Evolutionary conservation across 306 rosid genomes (phyloP), one percentile per base, ranked within the genome.

Genomic region (Aeschynomene evenia): DNA sequence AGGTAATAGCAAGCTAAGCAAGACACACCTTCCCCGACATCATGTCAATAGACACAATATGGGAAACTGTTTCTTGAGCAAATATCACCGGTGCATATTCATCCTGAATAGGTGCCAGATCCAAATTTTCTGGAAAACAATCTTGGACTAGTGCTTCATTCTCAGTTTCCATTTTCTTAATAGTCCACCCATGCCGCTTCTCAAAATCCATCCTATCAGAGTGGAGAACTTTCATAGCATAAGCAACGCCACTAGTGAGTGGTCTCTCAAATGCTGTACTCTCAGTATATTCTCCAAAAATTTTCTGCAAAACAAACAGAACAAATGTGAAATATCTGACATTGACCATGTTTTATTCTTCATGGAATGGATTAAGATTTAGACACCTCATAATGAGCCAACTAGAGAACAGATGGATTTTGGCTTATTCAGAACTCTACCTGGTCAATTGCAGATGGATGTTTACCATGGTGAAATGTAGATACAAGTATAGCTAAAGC

Each of bases 61-160:
- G 98, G 58, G 98, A 85, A 66, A 94, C 98, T 9, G 98, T 94
- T 85, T 88, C 98, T 84, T 90, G 98, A 77, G 98, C 94, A 84
- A 94, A 94, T 77, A 90, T 90, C 45, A 90, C 98, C 2, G 98
- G 98, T 36, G 98, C 98, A 81, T 94, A 94, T 90, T 94, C 97
- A 81, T 88, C 97, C 72, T 88, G 90, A 79, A 85, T 70, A 46
- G 98, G 98, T n/a, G 97, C 94, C 36, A 90, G 88, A 64, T 89
- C 96, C 87, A 90, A 80, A 53, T 82, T 88, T 76, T 90, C 97
- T 10, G 98, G 97, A 77, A 87, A 67, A 83, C 96, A 88, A 77
- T 94, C 97, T 84, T 88, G 98, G 66, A 90, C 97, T 18, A 85
- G 80, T 71, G 94, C 85, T 81, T 94, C 97, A 71, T 90, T 89